A percentile compares a stretch with the other conserved stretches of the same genome.
Evolutionary conservation across 2,329 filamentous ascomycete genomes (phyloP).

Genomic region (Thielaviopsis euricoi): DNA sequence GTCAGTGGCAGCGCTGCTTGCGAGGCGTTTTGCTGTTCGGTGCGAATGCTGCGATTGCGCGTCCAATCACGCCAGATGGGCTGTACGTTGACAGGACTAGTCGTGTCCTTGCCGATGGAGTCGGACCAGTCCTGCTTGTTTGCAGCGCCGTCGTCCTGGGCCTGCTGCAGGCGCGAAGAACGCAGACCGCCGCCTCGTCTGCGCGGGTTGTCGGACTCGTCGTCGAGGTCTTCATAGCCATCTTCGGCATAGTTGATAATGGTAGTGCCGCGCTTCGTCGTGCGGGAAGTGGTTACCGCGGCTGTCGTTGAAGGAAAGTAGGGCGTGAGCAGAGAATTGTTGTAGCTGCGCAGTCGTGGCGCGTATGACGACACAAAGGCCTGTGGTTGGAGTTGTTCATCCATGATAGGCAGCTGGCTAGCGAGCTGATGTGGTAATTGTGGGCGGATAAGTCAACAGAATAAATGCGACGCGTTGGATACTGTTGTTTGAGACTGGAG

Average conservation of each 20-base stretch:
- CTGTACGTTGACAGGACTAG: slow-evolving; percentile 64
- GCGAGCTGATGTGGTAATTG: not conserved
- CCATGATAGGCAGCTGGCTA: slow-evolving; percentile 1
- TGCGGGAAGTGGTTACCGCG: slow-evolving; percentile 49
- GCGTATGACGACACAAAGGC: slow-evolving; percentile 85
- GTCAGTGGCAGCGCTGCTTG: slow-evolving; percentile 70
- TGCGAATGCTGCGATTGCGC: slow-evolving; percentile 43
- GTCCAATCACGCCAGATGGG: slow-evolving; percentile 95
- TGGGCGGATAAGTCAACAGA: not conserved
- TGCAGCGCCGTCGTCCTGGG: slow-evolving; percentile 44
- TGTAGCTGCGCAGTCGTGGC: slow-evolving; percentile 75
- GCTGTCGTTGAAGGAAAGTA: slow-evolving; percentile 55
- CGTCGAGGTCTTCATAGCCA: slow-evolving; percentile 65
- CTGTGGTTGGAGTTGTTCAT: slow-evolving; percentile 38
- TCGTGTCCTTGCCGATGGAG: slow-evolving; percentile 70
- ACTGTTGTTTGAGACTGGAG: not conserved
- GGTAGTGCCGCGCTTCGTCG: slow-evolving; percentile 92
- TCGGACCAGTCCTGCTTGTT: slow-evolving; percentile 50
- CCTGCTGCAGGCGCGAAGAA: slow-evolving; percentile 39
- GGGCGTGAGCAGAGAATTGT: slow-evolving; percentile 79
- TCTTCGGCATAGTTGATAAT: slow-evolving; percentile 98
- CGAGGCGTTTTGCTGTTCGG: slow-evolving; percentile 43
- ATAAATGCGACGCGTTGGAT: not conserved
- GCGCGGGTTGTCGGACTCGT: slow-evolving; percentile 58
- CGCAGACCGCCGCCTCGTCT: slow-evolving; percentile 71